Base-by-base conservation (phyloP, 2,329 filamentous ascomycete genomes). In the Sporothrix brasiliensis region DNA sequence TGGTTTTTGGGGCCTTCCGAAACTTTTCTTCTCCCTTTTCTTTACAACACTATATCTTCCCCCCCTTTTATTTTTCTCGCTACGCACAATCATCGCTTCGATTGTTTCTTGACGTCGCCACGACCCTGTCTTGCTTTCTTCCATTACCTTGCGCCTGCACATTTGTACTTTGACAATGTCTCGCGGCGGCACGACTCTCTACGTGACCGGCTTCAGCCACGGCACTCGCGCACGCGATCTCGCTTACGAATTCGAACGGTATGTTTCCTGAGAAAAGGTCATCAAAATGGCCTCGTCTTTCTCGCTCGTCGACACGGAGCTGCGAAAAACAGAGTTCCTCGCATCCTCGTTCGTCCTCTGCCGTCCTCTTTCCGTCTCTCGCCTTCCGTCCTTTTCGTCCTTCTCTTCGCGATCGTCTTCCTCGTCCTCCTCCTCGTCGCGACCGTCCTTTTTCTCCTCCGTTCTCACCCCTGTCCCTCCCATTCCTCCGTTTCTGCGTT, bases 191-290 rank as follows among this genome's bases (percentile, higher is more conserved):
- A 96, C 92, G 73, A 98, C 94, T 71, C 92, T 98, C 77, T 98
- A 98, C 86, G 94, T 98, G 83, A 97, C 94, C 79, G 95, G 95
- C 88, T 99, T 99, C 83, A 96, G 94, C 88, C 93, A 97, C 84
- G 93, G 94, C 82, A 97, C 94, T 82, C 93, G 95, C 86, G 93
- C 95, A 82, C 93, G 95, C 89, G 94, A 99, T 87, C 92, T 98
- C 82, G 93, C 94, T 86, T 97, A 97, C 92, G 94, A 98, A 88
- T 98, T 98, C 92, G 94, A 98, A 94, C 93, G 94, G 93, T 97
- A 97, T 89, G 94, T 97, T 68, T 69, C 52, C n/a, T 72, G 56
- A 69, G 27, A 39, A 50, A 34, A 39, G 27, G 63, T 10, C 63
- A 52, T 52, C 63, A 21, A n/a, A 49, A 39, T 52, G 63, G 47